Percentiles rank a stretch among this genome's conserved stretches.
phyloP scores from a whole-genome alignment of 345 rosid species.

The Syzygium aqueum region DNA sequence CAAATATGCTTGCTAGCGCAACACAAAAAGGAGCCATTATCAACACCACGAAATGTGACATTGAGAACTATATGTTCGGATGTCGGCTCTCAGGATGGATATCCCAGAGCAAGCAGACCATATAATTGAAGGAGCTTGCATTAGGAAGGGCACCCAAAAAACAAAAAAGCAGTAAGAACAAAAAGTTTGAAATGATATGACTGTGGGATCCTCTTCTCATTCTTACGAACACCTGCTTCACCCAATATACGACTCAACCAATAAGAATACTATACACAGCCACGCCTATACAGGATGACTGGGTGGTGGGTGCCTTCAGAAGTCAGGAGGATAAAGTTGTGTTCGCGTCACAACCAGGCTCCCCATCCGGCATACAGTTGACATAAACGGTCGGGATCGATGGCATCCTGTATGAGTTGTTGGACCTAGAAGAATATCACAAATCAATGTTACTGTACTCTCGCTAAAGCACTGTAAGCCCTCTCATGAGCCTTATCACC shows the following conservation, averaged over 20 bases:
- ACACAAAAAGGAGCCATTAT: background rate
- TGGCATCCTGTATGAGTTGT: constrained; percentile 94
- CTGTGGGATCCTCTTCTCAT: background rate
- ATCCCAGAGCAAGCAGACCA: background rate
- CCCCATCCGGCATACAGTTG: constrained; percentile 98
- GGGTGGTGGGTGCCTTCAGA: background rate
- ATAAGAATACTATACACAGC: background rate
- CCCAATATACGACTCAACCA: background rate
- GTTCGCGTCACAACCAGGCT: constrained; percentile 58
- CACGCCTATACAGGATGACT: background rate
- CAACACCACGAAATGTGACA: background rate
- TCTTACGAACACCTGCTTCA: background rate
- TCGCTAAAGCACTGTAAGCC: background rate
- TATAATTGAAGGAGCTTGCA: background rate
- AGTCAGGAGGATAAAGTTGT: background rate
- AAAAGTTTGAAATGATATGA: background rate
- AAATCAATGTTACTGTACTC: background rate
- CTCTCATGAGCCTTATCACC: background rate
- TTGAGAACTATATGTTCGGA: background rate
- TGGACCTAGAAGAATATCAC: constrained; percentile 41
- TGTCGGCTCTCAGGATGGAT: background rate
- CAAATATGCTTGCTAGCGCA: background rate
- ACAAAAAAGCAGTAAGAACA: background rate
- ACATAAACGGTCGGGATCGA: constrained; percentile 69
- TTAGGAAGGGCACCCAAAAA: background rate